Evolutionary conservation across 805 yeast genomes (phyloP), one percentile per base, ranked within the genome.

Genomic region (Schizosaccharomyces lindneri): DNA sequence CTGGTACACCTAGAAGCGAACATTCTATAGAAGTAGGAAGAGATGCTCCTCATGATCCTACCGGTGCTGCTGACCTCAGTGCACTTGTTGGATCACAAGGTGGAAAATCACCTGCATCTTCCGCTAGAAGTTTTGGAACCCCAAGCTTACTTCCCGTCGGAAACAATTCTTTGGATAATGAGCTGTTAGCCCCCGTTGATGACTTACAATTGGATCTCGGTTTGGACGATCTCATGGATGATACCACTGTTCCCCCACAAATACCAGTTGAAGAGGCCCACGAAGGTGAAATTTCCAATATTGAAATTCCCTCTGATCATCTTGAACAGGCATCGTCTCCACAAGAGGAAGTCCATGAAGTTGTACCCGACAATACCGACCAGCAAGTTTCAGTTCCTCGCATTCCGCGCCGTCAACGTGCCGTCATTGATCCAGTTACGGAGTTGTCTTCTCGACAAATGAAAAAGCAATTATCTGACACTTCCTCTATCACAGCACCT

Each of bases 201-300:
- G 62, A 61, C 15, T 59, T 48, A 29, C 62, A 36, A n/a, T 59
- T 39, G 31, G 61, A 39, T 24, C 46, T 57, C 24, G 60, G 48
- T 17, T 32, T 57, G 19, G 60, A 57, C 29, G 60, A 57, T 21
- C 60, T 41, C 15, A 21, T 32, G 17, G 13, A 57, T 19, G 60
- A 36, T 46, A 24, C 59, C 24, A 55, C 21, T 2, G 41, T 17
- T 31, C 41, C 41, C 11, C 11, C 59, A 4, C 27, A 21, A 32
- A 11, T 19, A 9, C 21, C 41, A 19, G 59, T 2, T 55, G 59
- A 55, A 15, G 32, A 55, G 15, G 11, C 36, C 9, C 4, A 48
- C 15, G 55, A 9, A 3, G 55, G 11, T 29, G 59, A 29, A 55
- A 15, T 27, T 19, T 36, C 59, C 3, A 6, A 27, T 15, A 32